Percentiles rank a stretch among this genome's conserved stretches.
These are phyloP conservation scores for Candida corydali DNA, from an alignment of 805 yeast species.

Conservation along the genomic window DNA sequence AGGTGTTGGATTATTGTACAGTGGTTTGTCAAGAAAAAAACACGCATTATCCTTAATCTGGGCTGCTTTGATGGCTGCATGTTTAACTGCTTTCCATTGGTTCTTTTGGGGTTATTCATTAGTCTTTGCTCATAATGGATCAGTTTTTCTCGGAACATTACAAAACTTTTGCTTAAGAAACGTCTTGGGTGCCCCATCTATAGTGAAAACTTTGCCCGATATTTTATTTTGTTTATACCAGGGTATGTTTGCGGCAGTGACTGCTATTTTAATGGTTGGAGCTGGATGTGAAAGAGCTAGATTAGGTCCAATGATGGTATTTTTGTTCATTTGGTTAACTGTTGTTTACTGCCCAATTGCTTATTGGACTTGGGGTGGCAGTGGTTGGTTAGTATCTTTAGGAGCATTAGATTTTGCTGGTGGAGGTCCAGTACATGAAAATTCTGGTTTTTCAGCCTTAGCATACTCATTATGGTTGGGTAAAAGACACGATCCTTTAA, in stretches of 20 bases:
- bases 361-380: constrained; percentile 95
- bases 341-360: constrained; percentile 95
- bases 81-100: constrained; percentile 90
- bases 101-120: constrained; percentile 97
- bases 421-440: constrained; percentile 96
- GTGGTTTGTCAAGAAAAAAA: constrained; percentile 91
- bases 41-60: constrained; percentile 92
- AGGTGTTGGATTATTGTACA: constrained; percentile 89
- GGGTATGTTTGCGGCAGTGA: constrained; percentile 93
- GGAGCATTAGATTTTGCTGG: constrained; percentile 97
- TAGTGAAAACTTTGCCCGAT: constrained; percentile 74
- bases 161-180: constrained; percentile 75
- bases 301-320: constrained; percentile 93
- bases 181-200: constrained; percentile 77
- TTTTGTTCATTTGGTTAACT: constrained; percentile 90
- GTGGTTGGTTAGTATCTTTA: constrained; percentile 81
- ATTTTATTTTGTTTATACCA: constrained; percentile 87
- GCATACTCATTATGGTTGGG: constrained; percentile 92
- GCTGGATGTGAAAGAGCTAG: constrained; percentile 98
- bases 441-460: constrained; percentile 91
- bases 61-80: constrained; percentile 89
- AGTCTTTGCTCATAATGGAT: constrained; percentile 67
- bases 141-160: constrained; percentile 73
- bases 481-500: constrained; percentile 80
- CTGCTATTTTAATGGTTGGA: constrained; percentile 93